Conservation (phyloP, 2,329 filamentous ascomycete species). For the Plectosphaerella sp. region DNA sequence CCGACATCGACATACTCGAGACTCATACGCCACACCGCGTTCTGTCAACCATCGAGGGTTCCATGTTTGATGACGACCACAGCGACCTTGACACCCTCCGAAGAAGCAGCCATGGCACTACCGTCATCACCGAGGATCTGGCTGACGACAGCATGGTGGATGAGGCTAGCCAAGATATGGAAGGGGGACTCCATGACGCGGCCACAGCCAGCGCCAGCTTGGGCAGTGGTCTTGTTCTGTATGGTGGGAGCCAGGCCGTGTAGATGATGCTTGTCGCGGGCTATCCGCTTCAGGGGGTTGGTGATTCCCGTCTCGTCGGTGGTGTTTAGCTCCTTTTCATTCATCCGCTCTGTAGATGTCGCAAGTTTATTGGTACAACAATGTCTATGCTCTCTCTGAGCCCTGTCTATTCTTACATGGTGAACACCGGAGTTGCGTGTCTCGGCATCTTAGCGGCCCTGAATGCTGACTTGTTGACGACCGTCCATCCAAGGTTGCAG, state of each 20-base stretch:
- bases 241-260: no score
- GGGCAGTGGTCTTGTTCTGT: no score
- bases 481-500: constrained; percentile 83
- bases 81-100: constrained; percentile 50
- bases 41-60: constrained; percentile 9
- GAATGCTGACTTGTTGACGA: constrained; percentile 17
- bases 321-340: no score
- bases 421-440: neutral
- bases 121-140: constrained; percentile 34
- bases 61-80: constrained; percentile 24
- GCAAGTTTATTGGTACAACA: neutral
- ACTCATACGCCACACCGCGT: constrained; percentile 3
- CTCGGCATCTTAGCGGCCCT: no score
- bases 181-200: no score
- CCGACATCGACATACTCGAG: constrained; percentile 16
- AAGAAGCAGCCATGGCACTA: constrained; percentile 42
- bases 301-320: no score
- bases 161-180: no score
- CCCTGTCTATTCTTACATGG: neutral
- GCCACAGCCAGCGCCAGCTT: no score
- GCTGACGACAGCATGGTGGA: constrained; percentile 19
- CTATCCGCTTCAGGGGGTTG: no score
- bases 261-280: no score
- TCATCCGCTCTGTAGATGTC: constrained; percentile 26
- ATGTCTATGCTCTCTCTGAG: no score